Percentiles rank a stretch among this genome's conserved stretches.
Conservation (phyloP, 2,329 filamentous ascomycete species). For the Aspergillus pseudotamarii region DNA sequence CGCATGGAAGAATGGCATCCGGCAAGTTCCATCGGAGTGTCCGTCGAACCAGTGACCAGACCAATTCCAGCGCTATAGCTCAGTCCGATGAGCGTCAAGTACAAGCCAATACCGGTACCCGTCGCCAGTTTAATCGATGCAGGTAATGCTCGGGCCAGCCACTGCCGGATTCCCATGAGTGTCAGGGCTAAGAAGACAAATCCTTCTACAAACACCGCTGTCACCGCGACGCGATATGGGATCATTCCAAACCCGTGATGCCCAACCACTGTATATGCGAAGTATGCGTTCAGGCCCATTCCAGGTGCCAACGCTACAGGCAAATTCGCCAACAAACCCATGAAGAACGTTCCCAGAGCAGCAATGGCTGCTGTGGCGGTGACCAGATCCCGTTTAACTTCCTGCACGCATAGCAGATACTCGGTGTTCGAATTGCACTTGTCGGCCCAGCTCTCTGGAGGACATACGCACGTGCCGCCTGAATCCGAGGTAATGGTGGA, state of each 20-base stretch:
- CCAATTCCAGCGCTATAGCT: slow-evolving; percentile 84
- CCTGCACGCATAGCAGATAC: slow-evolving; percentile 51
- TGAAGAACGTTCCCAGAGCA: slow-evolving; percentile 76
- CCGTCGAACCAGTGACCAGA: slow-evolving; percentile 67
- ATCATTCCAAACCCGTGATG: slow-evolving; percentile 73
- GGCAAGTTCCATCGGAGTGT: slow-evolving; percentile 73
- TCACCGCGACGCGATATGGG: slow-evolving; percentile 74
- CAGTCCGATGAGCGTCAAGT: slow-evolving; percentile 65
- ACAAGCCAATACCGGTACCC: slow-evolving; percentile 82
- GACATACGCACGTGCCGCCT: slow-evolving; percentile 77
- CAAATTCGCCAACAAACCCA: slow-evolving; percentile 81
- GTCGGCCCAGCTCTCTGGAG: slow-evolving; percentile 44
- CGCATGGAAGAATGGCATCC: slow-evolving; percentile 65
- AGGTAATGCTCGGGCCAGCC: slow-evolving; percentile 82
- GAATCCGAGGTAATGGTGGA: slow-evolving; percentile 70
- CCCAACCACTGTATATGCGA: slow-evolving; percentile 79
- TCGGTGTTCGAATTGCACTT: slow-evolving; percentile 53
- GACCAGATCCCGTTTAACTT: slow-evolving; percentile 75
- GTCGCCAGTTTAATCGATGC: slow-evolving; percentile 84
- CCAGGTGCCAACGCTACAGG: slow-evolving; percentile 74
- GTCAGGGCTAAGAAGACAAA: slow-evolving; percentile 82
- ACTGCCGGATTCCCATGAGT: slow-evolving; percentile 79
- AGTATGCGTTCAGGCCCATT: slow-evolving; percentile 86
- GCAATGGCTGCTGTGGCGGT: slow-evolving; percentile 84
- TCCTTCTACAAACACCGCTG: slow-evolving; percentile 86